A percentile compares a stretch with the other conserved stretches of the same genome.
These are phyloP conservation scores for Herpetospermum pedunculosum DNA, from an alignment of 306 rosid genomes.

Conservation along the genomic window DNA sequence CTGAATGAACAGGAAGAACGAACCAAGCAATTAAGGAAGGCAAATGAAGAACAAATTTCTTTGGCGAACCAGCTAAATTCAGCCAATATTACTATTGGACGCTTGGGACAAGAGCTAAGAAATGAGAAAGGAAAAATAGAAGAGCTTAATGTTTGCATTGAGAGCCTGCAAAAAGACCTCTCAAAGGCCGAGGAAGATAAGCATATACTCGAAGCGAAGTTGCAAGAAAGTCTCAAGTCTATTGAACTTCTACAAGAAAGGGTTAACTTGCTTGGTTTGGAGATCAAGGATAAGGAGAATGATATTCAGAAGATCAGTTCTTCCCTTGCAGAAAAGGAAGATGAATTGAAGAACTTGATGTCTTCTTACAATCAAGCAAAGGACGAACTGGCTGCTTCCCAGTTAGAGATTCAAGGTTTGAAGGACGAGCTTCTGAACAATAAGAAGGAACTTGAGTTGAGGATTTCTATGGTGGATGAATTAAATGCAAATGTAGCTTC, in stretches of 20 bases:
- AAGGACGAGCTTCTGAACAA: conserved; percentile 39
- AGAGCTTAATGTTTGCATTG: conserved; percentile 48
- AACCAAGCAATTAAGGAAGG: conserved; percentile 48
- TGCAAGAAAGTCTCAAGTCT: conserved; percentile 24
- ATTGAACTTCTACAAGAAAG: conserved; percentile 26
- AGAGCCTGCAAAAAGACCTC: conserved; percentile 27
- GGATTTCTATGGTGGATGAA: conserved; percentile 35
- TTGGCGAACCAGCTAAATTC: conserved; percentile 39
- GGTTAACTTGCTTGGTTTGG: conserved; percentile 36
- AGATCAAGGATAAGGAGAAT: conserved; percentile 46
- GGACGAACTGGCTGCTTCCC: conserved; percentile 34
- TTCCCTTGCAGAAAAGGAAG: conserved; percentile 55
- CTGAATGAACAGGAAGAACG: conserved; percentile 50
- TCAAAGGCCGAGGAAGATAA: conserved; percentile 25
- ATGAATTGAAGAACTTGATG: conserved; percentile 46
- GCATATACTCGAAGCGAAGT: conserved; percentile 32
- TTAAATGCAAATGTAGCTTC: conserved; percentile 35
- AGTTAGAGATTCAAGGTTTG: conserved; percentile 42
- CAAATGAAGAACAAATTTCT: conserved; percentile 49
- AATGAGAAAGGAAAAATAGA: conserved; percentile 39
- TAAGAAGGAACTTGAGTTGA: conserved; percentile 41
- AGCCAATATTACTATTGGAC: conserved; percentile 34
- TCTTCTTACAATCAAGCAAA: conserved; percentile 31
- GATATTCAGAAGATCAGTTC: conserved; percentile 41
- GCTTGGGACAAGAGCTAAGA: conserved; percentile 53